These are phyloP conservation scores for Wallacemonas sp. DNA, from an alignment of 208 protist genomes.

Conservation along the genomic window DNA sequence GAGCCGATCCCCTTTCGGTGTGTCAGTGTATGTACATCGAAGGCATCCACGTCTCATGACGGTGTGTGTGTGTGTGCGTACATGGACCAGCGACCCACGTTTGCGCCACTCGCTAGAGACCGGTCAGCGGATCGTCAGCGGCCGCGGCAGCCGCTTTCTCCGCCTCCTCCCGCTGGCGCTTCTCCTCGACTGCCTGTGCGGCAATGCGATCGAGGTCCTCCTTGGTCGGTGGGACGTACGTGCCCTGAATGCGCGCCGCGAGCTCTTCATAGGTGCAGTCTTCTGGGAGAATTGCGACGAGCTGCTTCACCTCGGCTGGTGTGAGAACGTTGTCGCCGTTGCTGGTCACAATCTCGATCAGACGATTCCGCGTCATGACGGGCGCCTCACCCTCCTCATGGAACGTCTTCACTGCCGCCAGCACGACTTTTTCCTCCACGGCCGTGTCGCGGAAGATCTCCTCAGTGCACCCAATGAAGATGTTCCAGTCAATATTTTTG, in stretches of 20 bases:
- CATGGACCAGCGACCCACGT: too few relatives aligned
- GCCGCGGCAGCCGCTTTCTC: constrained; percentile 31
- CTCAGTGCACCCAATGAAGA: constrained; percentile 88
- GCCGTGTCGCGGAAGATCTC: constrained; percentile 77
- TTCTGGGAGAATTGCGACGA: constrained; percentile 45
- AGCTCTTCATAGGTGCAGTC: constrained; percentile 65
- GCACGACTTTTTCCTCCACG: constrained; percentile 65
- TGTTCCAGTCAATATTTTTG: constrained; percentile 94
- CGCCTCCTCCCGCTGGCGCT: constrained; percentile 44
- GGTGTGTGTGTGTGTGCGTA: too few relatives aligned
- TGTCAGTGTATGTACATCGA: too few relatives aligned
- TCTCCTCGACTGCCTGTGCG: constrained; percentile 41
- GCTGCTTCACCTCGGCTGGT: constrained; percentile 73
- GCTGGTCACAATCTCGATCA: constrained; percentile 72
- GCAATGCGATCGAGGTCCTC: constrained; percentile 64
- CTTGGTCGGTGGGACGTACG: constrained; percentile 72
- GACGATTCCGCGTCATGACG: constrained; percentile 44
- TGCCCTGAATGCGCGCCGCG: constrained; percentile 82
- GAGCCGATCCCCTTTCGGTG: too few relatives aligned
- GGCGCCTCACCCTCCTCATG: constrained; percentile 21
- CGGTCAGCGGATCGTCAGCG: constrained; percentile 40
- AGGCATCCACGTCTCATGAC: too few relatives aligned
- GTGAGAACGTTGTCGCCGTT: constrained; percentile 83
- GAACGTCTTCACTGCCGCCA: constrained; percentile 63
- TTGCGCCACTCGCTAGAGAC: too few relatives aligned